These are phyloP conservation scores for Fusarium verrucosum DNA, from an alignment of 2,329 filamentous ascomycete species.

Conservation along the genomic window DNA sequence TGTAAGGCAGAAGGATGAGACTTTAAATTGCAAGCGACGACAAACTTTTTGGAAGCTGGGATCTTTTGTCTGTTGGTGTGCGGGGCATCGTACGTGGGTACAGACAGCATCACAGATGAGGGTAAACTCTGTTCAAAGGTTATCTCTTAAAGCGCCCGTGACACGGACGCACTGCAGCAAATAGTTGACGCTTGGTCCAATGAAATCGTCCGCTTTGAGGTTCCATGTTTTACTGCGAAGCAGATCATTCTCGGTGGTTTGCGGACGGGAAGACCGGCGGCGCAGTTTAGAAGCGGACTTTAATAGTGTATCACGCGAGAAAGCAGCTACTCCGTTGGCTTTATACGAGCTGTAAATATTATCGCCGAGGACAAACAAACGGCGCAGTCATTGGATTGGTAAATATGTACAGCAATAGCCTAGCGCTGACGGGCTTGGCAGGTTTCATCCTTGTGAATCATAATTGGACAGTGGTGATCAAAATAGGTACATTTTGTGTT, in stretches of 20 bases:
- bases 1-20: constrained; percentile 8
- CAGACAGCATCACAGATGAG: background rate
- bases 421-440: constrained; percentile 29
- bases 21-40: constrained; percentile 17
- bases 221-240: background rate
- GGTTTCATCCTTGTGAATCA: constrained; percentile 20
- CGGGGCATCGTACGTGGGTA: background rate
- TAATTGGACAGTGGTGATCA: constrained; percentile 6
- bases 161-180: no score
- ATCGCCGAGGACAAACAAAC: constrained; percentile 10
- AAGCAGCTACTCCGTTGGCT: background rate
- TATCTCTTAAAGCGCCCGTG: background rate
- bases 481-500: background rate
- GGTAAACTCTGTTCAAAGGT: background rate
- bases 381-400: no score
- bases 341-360: background rate
- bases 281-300: background rate
- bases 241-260: background rate
- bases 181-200: no score
- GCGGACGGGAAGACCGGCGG: constrained; percentile 17
- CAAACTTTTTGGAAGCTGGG: background rate
- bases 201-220: background rate
- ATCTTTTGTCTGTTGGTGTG: constrained; percentile 5
- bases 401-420: no score
- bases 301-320: background rate